Evolutionary conservation across 2,329 filamentous ascomycete genomes (phyloP), one percentile per base, ranked within the genome.

Genomic region (Amauroascus verrucosus): DNA sequence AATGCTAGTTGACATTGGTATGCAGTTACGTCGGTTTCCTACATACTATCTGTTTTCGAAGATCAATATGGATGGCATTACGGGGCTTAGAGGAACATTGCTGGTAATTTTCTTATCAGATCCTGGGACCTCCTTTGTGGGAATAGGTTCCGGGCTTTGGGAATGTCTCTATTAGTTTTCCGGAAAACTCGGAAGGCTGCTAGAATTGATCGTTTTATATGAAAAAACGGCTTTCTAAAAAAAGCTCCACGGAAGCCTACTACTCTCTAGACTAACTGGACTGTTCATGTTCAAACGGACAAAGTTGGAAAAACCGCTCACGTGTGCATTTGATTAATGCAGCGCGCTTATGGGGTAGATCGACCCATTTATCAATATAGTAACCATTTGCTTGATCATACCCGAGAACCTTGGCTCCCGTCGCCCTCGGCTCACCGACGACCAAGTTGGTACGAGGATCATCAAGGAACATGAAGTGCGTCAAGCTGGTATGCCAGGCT

Each of bases 381-480:
- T 88, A 83, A 1, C 85, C 85, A 61, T 87, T 83, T 48, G 83
- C 80, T 51, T 86, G 78, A 61, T 90, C 85, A 66, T 89, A 89
- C 57, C 82, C 80, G 54, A 89, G 72, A 13, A 89, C 82, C 0
- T 81, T 84, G 26, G 74, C 77, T 61, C 85, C 85, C 3, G 81
- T 85, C 55, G 79, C 81, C 65, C 85, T 84, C 32, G 86, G 86
- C 71, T 91, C 86, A 2, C 71, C 72, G 1, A 81, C 77, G 5
- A 78, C 70, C 53, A 72, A 73, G 58, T 65, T 71, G 0, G 78
- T 81, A 5, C 78, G 74, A 22, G 77, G 75, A 55, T 81, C 78
- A 57, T 81, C 78, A 6, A 81, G 68, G 66, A 81, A 81, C 61
- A 76, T 74, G 64, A 79, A 81, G 60, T 81, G 78, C 59, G 81